Percentiles rank a stretch among this genome's conserved stretches.
Evolutionary conservation across 2,329 filamentous ascomycete species (phyloP).

Genomic region (Nothomitra cinnamomea): DNA sequence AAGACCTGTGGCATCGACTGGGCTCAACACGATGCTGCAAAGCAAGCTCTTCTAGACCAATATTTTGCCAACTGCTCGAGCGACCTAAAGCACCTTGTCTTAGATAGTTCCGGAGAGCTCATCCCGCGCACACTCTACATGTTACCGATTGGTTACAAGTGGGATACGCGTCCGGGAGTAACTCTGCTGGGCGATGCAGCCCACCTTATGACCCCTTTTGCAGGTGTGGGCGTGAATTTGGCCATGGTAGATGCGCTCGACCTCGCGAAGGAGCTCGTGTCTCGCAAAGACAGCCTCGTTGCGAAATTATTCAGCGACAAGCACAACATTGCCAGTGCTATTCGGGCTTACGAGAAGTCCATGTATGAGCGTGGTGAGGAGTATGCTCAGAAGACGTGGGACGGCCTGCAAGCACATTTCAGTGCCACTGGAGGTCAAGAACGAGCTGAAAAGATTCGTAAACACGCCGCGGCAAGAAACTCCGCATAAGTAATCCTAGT

Average conservation of each 20-base stretch:
- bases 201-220: slow-evolving; percentile 40
- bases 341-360: slow-evolving; percentile 17
- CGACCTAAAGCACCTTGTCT: slow-evolving; percentile 25
- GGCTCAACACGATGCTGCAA: slow-evolving; percentile 22
- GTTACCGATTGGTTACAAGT: slow-evolving; percentile 33
- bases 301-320: no score
- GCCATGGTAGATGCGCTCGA: slow-evolving; percentile 37
- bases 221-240: slow-evolving; percentile 42
- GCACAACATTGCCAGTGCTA: slow-evolving; percentile 13
- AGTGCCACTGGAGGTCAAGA: no score
- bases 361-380: slow-evolving; percentile 16
- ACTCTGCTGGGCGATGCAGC: slow-evolving; percentile 43
- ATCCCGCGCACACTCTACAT: slow-evolving; percentile 30
- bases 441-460: no score
- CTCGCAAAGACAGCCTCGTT: slow-evolving; percentile 2
- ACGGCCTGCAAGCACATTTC: no score
- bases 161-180: slow-evolving; percentile 30
- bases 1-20: slow-evolving; percentile 29
- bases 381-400: slow-evolving; percentile 10
- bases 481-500: no score
- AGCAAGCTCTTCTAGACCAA: slow-evolving; percentile 22
- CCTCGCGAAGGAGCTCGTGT: slow-evolving; percentile 28
- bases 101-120: slow-evolving; percentile 24
- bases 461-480: no score
- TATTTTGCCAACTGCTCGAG: slow-evolving; percentile 27